Conservation (phyloP, 352 stramenopile genomes). For the Pythium dissimile region DNA sequence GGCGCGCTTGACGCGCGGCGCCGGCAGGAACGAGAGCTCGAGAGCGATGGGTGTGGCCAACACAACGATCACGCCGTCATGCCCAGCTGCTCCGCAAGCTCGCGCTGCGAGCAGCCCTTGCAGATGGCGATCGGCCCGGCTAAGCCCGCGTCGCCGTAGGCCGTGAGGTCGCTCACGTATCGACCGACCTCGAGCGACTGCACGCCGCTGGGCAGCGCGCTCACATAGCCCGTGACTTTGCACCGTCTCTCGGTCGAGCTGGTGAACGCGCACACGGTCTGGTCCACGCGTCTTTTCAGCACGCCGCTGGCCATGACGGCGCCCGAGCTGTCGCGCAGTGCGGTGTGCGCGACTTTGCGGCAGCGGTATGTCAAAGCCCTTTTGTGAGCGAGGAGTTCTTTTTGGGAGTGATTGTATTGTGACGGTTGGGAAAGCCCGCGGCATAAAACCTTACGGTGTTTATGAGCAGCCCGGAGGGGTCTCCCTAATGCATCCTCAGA, state of each 20-base stretch:
- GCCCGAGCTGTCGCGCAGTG: background rate
- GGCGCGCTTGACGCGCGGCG: background rate
- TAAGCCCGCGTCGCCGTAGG: background rate
- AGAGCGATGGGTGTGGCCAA: background rate
- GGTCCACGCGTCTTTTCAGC: background rate
- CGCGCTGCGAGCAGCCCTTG: background rate
- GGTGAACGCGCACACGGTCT: slow-evolving; percentile 1
- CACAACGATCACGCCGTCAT: background rate
- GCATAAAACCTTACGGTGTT: no score
- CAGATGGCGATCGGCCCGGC: background rate
- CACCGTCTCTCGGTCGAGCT: background rate
- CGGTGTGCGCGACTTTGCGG: slow-evolving; percentile 1
- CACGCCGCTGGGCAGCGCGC: background rate
- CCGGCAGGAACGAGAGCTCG: background rate
- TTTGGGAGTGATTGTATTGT: no score
- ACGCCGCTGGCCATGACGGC: background rate
- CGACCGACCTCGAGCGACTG: background rate
- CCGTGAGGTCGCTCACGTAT: slow-evolving; percentile 4
- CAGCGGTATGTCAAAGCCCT: slow-evolving; percentile 2
- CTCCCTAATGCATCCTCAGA: no score
- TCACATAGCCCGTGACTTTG: background rate
- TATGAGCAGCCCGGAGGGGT: no score
- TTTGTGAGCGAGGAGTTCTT: no score
- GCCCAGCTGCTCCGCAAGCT: background rate
- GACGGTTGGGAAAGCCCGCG: no score